Evolutionary conservation across 345 rosid genomes (phyloP).

Genomic region (Ceriops tagal): DNA sequence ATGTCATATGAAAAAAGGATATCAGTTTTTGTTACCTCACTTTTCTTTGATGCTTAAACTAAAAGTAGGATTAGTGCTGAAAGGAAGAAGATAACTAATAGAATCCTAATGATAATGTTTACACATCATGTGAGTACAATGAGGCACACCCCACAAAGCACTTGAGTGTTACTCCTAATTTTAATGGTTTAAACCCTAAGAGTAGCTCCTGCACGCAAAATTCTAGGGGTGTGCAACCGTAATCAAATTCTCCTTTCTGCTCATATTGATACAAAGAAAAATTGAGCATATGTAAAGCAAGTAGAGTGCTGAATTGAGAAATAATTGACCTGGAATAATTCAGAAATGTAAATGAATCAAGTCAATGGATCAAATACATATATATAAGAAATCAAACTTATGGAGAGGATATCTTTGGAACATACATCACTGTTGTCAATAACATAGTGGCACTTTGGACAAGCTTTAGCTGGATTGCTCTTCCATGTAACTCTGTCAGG

Average conservation of each 20-base stretch:
- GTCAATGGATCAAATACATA: background rate
- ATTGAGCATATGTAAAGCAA: too few relatives aligned
- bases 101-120: background rate
- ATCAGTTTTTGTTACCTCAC: background rate
- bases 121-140: background rate
- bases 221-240: too few relatives aligned
- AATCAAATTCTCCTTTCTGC: too few relatives aligned
- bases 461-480: conserved; percentile 78
- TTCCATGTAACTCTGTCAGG: conserved; percentile 54
- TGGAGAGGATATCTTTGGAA: conserved; percentile 5
- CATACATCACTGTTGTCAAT: conserved; percentile 88
- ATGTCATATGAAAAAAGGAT: too few relatives aligned
- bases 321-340: too few relatives aligned
- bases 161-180: background rate
- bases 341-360: background rate
- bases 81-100: background rate
- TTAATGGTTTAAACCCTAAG: background rate
- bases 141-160: background rate
- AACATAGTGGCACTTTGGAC: conserved; percentile 71
- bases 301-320: too few relatives aligned
- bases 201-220: too few relatives aligned
- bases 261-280: too few relatives aligned
- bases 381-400: background rate
- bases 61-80: background rate
- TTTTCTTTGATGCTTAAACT: background rate